phyloP scores from a whole-genome alignment of 768 basidiomycete species.

The Erythrobasidium yunnanense region DNA sequence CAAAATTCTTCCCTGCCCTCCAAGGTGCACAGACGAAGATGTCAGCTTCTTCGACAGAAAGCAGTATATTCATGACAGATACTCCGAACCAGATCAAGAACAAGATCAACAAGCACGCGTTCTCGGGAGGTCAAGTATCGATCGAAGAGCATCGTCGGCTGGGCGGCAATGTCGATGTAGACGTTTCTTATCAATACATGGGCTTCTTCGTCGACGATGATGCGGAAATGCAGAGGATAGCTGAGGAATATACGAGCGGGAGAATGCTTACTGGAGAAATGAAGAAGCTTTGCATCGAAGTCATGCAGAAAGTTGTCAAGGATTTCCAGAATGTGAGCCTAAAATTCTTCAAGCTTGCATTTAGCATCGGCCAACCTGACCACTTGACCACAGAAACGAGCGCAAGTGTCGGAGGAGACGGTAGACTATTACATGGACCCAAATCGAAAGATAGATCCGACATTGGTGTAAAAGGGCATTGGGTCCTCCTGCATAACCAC shows the following conservation, averaged over 20 bases:
- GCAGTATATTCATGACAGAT: conserved; percentile 92
- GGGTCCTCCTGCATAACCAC: no score
- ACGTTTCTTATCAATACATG: conserved; percentile 89
- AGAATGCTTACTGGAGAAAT: conserved; percentile 77
- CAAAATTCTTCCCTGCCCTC: conserved; percentile 95
- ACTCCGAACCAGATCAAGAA: conserved; percentile 87
- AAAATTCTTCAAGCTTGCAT: background rate
- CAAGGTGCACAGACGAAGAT: conserved; percentile 98
- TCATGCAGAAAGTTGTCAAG: conserved; percentile 69
- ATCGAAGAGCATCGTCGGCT: conserved; percentile 80
- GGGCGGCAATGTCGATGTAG: conserved; percentile 88
- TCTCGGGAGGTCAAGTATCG: conserved; percentile 90
- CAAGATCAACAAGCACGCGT: conserved; percentile 90
- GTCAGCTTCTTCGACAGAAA: conserved; percentile 89
- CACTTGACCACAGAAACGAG: conserved; percentile 52
- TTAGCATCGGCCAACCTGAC: background rate
- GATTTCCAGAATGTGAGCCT: conserved; percentile 66
- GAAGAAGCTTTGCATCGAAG: conserved; percentile 73
- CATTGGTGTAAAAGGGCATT: background rate
- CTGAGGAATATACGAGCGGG: conserved; percentile 80
- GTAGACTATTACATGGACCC: conserved; percentile 70
- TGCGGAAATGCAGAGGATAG: conserved; percentile 65
- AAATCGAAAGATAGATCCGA: conserved; percentile 57
- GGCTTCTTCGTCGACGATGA: conserved; percentile 93
- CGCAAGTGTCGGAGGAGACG: conserved; percentile 66